Evolutionary conservation across 73 alveolate genomes (phyloP).

Genomic region (Tetrahymena malaccensis): DNA sequence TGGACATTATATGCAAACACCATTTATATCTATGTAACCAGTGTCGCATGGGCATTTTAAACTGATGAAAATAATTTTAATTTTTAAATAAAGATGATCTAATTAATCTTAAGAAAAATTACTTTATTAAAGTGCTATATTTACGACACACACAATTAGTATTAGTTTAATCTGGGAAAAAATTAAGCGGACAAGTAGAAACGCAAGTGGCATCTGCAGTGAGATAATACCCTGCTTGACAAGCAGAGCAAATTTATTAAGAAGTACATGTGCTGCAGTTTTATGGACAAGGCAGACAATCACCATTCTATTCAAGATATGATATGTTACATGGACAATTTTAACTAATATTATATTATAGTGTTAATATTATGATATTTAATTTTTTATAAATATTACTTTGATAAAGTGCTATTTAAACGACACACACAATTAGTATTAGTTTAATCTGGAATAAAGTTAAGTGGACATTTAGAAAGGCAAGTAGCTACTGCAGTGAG

Average conservation of each 20-base stretch:
- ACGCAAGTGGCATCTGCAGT: neutral
- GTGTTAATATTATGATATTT: no score
- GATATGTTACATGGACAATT: neutral
- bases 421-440: neutral
- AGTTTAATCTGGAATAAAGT: neutral
- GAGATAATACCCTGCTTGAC: neutral
- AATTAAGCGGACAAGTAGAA: neutral
- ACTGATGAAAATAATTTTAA: neutral
- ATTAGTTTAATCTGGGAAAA: neutral
- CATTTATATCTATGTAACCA: neutral
- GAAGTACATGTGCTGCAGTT: neutral
- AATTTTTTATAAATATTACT: neutral
- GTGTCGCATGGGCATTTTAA: neutral
- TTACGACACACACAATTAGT: neutral
- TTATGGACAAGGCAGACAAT: neutral
- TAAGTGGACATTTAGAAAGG: neutral
- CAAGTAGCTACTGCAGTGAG: neutral
- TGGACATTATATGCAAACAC: neutral
- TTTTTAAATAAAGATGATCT: no score
- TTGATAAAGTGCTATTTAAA: neutral
- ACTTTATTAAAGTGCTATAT: neutral
- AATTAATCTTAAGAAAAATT: no score
- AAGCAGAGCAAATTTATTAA: neutral
- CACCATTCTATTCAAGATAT: neutral
- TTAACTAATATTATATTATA: no score